Conservation (phyloP, 2,329 filamentous ascomycete genomes). For the Penicillium sp. region DNA sequence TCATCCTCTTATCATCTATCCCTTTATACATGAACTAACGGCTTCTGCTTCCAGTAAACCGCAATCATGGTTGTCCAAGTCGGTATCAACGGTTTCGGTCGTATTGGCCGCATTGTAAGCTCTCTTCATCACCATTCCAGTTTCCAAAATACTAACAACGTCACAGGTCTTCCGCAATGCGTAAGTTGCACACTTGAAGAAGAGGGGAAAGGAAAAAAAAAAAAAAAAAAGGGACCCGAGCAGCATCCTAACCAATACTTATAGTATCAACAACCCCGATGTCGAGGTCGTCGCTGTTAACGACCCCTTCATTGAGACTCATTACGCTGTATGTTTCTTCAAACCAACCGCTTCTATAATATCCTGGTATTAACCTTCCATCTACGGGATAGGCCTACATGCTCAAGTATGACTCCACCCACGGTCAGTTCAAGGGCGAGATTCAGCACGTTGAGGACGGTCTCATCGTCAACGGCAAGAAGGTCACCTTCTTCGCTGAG, state of each 20-base stretch:
- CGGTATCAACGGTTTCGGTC: conserved; percentile 99
- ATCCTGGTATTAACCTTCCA: background rate
- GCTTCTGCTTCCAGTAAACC: conserved; percentile 29
- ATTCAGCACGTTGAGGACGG: conserved; percentile 66
- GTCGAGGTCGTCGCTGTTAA: conserved; percentile 96
- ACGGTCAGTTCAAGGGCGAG: conserved; percentile 93
- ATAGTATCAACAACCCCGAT: conserved; percentile 75
- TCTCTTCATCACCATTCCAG: background rate
- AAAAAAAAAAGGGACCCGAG: background rate
- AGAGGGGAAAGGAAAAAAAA: background rate
- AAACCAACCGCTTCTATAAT: background rate
- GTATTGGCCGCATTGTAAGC: conserved; percentile 87
- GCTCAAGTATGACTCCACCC: conserved; percentile 98
- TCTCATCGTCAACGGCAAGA: conserved; percentile 91
- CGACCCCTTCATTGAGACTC: conserved; percentile 97
- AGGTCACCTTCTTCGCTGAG: conserved; percentile 91
- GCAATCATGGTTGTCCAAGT: conserved; percentile 56
- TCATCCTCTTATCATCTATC: background rate
- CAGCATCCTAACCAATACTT: conserved; percentile 15
- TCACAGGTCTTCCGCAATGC: conserved; percentile 88
- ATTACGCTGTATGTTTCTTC: conserved; percentile 80
- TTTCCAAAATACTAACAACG: conserved; percentile 22
- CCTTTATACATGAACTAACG: conserved; percentile 22
- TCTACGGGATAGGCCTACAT: conserved; percentile 76
- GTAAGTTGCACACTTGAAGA: conserved; percentile 47